A percentile compares a stretch with the other conserved stretches of the same genome.
Conservation (phyloP, 129 eudicot genomes). For the Ambrosia artemisiifolia region DNA sequence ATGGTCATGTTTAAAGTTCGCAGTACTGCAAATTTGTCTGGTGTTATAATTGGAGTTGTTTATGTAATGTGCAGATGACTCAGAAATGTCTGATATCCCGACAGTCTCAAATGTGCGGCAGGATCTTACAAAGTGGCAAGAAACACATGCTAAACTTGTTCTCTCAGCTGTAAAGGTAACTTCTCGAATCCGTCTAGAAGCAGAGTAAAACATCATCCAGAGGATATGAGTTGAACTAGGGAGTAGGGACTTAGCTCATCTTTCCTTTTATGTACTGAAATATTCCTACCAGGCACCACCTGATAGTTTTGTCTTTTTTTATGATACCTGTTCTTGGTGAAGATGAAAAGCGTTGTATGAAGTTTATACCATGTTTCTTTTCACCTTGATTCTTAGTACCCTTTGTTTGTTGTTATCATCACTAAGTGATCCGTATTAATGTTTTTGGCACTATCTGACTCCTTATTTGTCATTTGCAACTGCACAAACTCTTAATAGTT, state of each 20-base stretch:
- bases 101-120: conserved; percentile 86
- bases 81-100: conserved; percentile 76
- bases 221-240: conserved; percentile 9
- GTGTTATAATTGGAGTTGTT: conserved; percentile 20
- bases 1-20: conserved; percentile 2
- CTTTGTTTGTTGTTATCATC: background rate
- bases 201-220: background rate
- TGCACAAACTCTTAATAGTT: background rate
- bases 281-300: background rate
- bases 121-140: conserved; percentile 94
- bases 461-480: background rate
- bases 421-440: background rate
- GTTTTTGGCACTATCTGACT: background rate
- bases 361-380: background rate
- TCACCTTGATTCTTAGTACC: background rate
- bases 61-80: conserved; percentile 69
- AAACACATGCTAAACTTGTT: conserved; percentile 80
- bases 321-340: background rate
- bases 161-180: conserved; percentile 78
- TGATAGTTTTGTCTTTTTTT: conserved; percentile 11
- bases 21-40: background rate
- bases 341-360: background rate
- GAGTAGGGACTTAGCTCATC: conserved; percentile 3
- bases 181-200: conserved; percentile 9
- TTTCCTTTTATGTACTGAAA: background rate